These are phyloP conservation scores for Kazachstania bromeliacearum DNA, from an alignment of 805 yeast genomes.

Conservation along the genomic window DNA sequence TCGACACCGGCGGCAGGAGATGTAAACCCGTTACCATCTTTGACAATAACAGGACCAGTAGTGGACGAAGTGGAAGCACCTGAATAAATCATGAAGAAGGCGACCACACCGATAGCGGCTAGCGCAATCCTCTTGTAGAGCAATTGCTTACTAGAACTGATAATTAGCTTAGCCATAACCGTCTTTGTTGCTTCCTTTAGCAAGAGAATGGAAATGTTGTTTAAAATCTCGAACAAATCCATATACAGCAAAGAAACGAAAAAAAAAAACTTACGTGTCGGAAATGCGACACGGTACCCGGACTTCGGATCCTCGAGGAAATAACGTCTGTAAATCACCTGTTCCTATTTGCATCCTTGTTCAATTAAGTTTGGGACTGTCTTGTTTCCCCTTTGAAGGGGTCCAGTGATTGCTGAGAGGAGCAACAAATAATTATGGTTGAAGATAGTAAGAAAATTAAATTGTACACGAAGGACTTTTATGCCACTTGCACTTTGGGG, in stretches of 20 bases:
- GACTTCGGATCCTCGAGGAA: too few species aligned
- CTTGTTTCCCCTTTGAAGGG: too few species aligned
- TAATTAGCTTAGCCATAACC: slow-evolving; percentile 10
- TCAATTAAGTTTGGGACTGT: too few species aligned
- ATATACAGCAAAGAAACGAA: too few species aligned
- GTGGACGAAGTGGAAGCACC: slow-evolving; percentile 6
- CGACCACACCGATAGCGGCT: slow-evolving; percentile 10
- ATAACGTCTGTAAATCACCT: too few species aligned
- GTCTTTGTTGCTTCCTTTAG: neutral
- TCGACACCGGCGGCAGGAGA: too few species aligned
- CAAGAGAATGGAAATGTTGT: too few species aligned
- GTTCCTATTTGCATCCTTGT: too few species aligned
- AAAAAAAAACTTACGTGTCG: too few species aligned
- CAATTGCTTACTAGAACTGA: slow-evolving; percentile 10
- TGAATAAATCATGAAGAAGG: slow-evolving; percentile 11
- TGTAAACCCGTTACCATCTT: neutral
- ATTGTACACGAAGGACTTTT: slow-evolving; percentile 22
- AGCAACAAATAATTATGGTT: neutral
- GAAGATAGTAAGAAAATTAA: slow-evolving; percentile 9
- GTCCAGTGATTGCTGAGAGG: too few species aligned
- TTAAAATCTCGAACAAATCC: too few species aligned
- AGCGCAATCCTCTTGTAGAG: slow-evolving; percentile 11
- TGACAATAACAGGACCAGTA: neutral
- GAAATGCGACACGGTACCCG: too few species aligned
- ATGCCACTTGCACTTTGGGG: slow-evolving; percentile 44